phyloP scores from a whole-genome alignment of 768 basidiomycete genomes.

The Panaeolus papilionaceus region DNA sequence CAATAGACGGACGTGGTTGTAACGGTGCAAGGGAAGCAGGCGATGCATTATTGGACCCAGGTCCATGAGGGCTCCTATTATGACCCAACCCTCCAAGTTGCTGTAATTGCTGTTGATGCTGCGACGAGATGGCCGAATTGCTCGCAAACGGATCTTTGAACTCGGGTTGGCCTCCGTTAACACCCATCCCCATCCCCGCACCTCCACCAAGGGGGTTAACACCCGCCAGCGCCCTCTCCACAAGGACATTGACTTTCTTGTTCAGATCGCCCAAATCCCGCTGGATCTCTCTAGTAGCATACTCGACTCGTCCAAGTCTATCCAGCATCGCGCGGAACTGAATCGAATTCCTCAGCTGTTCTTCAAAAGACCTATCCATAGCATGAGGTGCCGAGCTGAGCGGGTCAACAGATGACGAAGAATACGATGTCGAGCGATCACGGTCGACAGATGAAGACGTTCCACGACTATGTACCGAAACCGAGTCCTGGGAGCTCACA shows the following conservation, averaged over 20 bases:
- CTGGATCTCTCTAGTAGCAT: constrained; percentile 72
- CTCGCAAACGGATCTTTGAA: constrained; percentile 85
- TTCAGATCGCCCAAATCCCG: constrained; percentile 76
- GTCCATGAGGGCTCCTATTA: constrained; percentile 2
- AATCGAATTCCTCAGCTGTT: constrained; percentile 78
- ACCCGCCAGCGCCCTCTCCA: constrained; percentile 65
- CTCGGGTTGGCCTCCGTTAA: constrained; percentile 57
- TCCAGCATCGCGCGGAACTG: constrained; percentile 79
- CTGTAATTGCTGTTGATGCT: constrained; percentile 27
- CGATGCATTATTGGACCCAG: not conserved
- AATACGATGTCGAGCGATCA: not conserved
- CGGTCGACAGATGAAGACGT: not conserved
- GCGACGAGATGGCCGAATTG: constrained; percentile 39
- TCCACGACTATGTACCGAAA: constrained; percentile 1
- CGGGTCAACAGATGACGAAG: constrained; percentile 23
- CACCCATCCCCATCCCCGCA: not conserved
- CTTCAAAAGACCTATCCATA: constrained; percentile 61
- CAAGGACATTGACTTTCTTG: constrained; percentile 77
- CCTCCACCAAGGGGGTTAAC: constrained; percentile 13
- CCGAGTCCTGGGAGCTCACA: constrained; percentile 77
- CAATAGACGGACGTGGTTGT: constrained; percentile 67
- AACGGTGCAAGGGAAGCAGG: constrained; percentile 16
- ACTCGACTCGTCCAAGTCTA: constrained; percentile 75
- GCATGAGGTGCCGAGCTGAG: constrained; percentile 49
- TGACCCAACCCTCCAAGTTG: not conserved